phyloP scores from a whole-genome alignment of 2,329 filamentous ascomycete genomes.

The Sporothrix pallida region DNA sequence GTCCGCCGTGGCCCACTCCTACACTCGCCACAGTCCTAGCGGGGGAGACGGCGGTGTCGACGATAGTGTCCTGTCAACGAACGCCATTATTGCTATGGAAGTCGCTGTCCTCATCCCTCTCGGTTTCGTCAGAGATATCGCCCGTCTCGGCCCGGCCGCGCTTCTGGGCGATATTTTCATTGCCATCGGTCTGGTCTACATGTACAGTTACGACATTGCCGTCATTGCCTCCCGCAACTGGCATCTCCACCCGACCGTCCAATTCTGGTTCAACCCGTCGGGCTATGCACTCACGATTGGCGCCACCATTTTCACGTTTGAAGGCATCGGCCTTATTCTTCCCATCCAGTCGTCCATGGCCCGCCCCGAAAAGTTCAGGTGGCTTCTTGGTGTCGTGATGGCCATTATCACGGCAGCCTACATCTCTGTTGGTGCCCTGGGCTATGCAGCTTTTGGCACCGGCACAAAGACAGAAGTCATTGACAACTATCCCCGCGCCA shows the following conservation, averaged over 20 bases:
- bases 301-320: constrained; percentile 77
- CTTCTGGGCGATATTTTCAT: constrained; percentile 76
- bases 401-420: constrained; percentile 74
- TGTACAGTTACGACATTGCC: constrained; percentile 72
- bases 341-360: constrained; percentile 79
- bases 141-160: constrained; percentile 72
- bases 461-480: constrained; percentile 75
- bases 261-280: constrained; percentile 68
- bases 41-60: constrained; percentile 41
- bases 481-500: constrained; percentile 74
- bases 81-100: constrained; percentile 69
- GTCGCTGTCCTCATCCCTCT: constrained; percentile 69
- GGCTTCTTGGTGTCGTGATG: constrained; percentile 72
- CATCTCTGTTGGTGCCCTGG: constrained; percentile 73
- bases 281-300: constrained; percentile 74
- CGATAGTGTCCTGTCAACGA: constrained; percentile 57
- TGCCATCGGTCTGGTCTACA: constrained; percentile 71
- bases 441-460: constrained; percentile 75
- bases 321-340: constrained; percentile 77
- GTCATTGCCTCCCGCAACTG: constrained; percentile 59
- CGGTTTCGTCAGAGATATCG: constrained; percentile 74
- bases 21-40: not conserved
- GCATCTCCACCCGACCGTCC: constrained; percentile 63
- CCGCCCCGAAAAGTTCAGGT: constrained; percentile 69
- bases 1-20: constrained; percentile 58